Evolutionary conservation across 257 asterid genomes (phyloP), one percentile per base, ranked within the genome.

Genomic region (Lycium barbarum): DNA sequence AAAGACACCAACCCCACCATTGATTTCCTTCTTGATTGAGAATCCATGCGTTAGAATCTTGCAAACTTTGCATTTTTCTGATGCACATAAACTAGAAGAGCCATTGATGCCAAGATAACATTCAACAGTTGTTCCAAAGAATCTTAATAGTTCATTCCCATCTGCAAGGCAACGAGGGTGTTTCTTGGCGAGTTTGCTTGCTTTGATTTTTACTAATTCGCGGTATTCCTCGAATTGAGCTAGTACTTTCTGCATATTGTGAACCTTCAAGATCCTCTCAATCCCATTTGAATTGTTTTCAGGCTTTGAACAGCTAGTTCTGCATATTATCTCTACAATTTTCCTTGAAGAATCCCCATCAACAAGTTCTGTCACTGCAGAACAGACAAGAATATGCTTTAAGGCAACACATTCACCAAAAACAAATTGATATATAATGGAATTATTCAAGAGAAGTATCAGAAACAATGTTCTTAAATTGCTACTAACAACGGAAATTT

Each of bases 81-180:
- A 93, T 9, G 88, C 72, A 84, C 99, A 96, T 17, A 94, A 87
- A 84, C 91, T 86, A 84, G 91, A 89, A 9, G 95, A 90, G 40
- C 88, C 91, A 43, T 90, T 91, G 55, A 53, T 81, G 66, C 98
- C 99, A 1, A 97, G 90, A 1, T 90, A 20, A 91, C 98, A 95
- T 8, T 90, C 93, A 1, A 95, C 84, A 5, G 93, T 85, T 2
- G 98, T 84, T 20, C 98, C 98, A 61, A 91, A 92, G 86, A 97
- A 97, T 20, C 98, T 86, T 62, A 97, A 88, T 15, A 95, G 94
- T 81, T 97, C 99, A 86, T 97, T 95, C 2, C 99, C 99, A 54
- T 97, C 99, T 2, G 99, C 99, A 9, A 94, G n/a, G 88, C 99
- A 97, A 65, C 99, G 94, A 0, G 98, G 96, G 47, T 97, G 99